Conservation (phyloP, 202 grass and related monocot genomes). For the Alloteropsis angusta region DNA sequence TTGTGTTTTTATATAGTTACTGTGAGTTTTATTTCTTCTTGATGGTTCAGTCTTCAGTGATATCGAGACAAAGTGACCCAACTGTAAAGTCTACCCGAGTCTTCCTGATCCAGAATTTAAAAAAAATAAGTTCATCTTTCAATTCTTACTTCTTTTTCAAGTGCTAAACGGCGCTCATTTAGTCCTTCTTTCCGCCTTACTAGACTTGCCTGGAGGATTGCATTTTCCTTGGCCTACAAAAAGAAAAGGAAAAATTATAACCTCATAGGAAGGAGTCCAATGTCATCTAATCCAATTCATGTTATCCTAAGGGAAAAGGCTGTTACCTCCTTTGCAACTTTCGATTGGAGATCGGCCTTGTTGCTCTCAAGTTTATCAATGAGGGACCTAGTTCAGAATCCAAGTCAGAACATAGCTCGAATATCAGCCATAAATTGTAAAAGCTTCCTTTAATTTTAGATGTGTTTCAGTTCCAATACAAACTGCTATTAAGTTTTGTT, state of each 20-base stretch:
- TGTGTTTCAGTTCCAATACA: not conserved
- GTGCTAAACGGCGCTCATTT: slow-evolving; percentile 60
- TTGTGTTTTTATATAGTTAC: not conserved
- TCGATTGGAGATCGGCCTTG: slow-evolving; percentile 75
- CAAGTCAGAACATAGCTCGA: slow-evolving; percentile 21
- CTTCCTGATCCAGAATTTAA: slow-evolving; percentile 20
- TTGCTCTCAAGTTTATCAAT: slow-evolving; percentile 65
- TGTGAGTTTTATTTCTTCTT: not conserved
- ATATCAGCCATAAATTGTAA: slow-evolving; percentile 3
- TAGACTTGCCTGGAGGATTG: slow-evolving; percentile 55
- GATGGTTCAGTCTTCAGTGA: not conserved
- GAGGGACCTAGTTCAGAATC: slow-evolving; percentile 37
- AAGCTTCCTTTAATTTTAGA: not conserved
- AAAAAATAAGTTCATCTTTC: slow-evolving; percentile 5
- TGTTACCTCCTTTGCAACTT: slow-evolving; percentile 81
- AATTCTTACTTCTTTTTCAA: slow-evolving; percentile 88
- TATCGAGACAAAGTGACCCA: not conserved
- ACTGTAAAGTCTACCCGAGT: not conserved
- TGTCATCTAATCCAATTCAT: not conserved
- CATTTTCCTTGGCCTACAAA: slow-evolving; percentile 79
- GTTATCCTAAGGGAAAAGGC: slow-evolving; percentile 6
- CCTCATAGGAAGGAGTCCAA: slow-evolving; percentile 10
- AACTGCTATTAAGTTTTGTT: not conserved
- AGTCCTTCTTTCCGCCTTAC: slow-evolving; percentile 59
- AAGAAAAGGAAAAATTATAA: slow-evolving; percentile 28